phyloP scores from a whole-genome alignment of 2,329 filamentous ascomycete species.

The Fusarium nodosum region DNA sequence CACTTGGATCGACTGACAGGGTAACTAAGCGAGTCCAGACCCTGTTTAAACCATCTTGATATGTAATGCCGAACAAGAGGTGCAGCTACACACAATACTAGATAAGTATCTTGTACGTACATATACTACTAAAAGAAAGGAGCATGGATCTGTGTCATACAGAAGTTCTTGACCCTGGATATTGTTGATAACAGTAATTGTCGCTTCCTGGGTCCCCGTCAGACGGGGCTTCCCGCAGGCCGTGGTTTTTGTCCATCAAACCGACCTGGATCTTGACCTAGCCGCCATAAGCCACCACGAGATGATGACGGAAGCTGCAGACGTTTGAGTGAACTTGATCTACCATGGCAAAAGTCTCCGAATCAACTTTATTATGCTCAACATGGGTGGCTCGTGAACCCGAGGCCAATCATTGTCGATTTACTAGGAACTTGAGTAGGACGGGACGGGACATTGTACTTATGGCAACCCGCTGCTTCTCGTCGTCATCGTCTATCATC shows the following conservation, averaged over 20 bases:
- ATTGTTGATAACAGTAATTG: slow-evolving; percentile 6
- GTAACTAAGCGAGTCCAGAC: slow-evolving; percentile 37
- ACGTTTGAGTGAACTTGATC: slow-evolving; percentile 2
- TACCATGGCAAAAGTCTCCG: background rate
- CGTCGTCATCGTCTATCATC: slow-evolving; percentile 40
- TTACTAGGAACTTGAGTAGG: slow-evolving; percentile 2
- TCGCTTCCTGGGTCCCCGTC: slow-evolving; percentile 16
- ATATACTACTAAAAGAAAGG: too few relatives aligned
- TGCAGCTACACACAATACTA: background rate
- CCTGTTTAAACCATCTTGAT: slow-evolving; percentile 36
- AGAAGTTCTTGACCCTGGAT: slow-evolving; percentile 1
- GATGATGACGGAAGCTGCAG: background rate
- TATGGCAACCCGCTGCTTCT: slow-evolving; percentile 9
- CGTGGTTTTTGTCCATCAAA: background rate
- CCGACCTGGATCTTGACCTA: background rate
- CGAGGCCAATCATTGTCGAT: background rate
- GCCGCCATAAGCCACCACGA: background rate
- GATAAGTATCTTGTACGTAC: background rate
- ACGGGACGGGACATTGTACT: slow-evolving; percentile 5
- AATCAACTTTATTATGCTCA: background rate
- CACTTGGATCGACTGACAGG: slow-evolving; percentile 40
- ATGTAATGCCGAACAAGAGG: slow-evolving; percentile 24
- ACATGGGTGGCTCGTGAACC: slow-evolving; percentile 7
- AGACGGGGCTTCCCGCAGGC: slow-evolving; percentile 30
- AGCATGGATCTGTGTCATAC: background rate